phyloP scores from a whole-genome alignment of 176 grass and related monocot species.

The Thalia dealbata region DNA sequence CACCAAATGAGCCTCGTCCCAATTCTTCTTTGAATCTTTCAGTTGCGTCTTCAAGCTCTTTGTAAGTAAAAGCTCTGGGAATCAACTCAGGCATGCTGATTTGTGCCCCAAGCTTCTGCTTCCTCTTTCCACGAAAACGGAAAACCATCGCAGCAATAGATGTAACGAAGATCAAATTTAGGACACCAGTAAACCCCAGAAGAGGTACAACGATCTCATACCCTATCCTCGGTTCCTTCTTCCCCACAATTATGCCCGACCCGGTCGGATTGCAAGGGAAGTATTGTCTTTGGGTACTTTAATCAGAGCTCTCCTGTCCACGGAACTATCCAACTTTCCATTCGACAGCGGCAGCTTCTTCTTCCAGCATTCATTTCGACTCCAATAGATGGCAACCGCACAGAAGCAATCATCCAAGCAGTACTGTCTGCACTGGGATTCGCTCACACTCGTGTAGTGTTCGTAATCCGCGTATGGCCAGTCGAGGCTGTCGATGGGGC shows the following conservation, averaged over 20 bases:
- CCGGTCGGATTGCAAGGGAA: neutral
- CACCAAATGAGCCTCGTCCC: slow-evolving; percentile 25
- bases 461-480: slow-evolving; percentile 26
- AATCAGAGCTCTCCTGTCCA: slow-evolving; percentile 11
- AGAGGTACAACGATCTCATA: neutral
- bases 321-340: slow-evolving; percentile 10
- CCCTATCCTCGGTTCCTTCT: neutral
- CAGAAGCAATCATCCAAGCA: slow-evolving; percentile 34
- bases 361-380: slow-evolving; percentile 11
- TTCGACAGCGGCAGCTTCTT: slow-evolving; percentile 30
- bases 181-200: neutral
- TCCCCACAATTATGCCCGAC: neutral
- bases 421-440: neutral
- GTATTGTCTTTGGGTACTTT: slow-evolving; percentile 13
- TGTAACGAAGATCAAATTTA: neutral
- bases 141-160: neutral
- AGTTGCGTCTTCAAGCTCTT: slow-evolving; percentile 33
- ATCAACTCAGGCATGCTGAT: slow-evolving; percentile 1
- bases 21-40: slow-evolving; percentile 25
- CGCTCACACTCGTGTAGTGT: neutral
- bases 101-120: neutral
- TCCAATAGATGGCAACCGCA: slow-evolving; percentile 8
- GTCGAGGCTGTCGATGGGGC: neutral
- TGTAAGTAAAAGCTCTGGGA: slow-evolving; percentile 24
- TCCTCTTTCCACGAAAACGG: slow-evolving; percentile 2